Percentiles rank a stretch among this genome's conserved stretches.
These are phyloP conservation scores for Plasmodium berghei DNA, from an alignment of 169 alveolate species.

Conservation along the genomic window DNA sequence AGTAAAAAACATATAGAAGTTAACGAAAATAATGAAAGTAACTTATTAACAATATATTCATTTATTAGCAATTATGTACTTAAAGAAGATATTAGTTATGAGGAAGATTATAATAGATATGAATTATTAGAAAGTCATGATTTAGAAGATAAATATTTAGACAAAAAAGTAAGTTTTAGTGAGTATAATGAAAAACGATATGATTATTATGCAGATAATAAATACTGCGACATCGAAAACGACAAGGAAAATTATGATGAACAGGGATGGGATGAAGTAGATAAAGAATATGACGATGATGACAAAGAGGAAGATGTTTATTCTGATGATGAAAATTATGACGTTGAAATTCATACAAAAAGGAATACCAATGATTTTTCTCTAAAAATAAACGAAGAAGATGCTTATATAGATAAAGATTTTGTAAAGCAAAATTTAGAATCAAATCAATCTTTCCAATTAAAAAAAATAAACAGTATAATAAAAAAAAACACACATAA, in stretches of 20 bases:
- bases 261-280: slow-evolving; percentile 5
- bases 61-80: slow-evolving; percentile 63
- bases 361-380: not conserved
- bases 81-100: slow-evolving; percentile 61
- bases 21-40: slow-evolving; percentile 39
- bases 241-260: slow-evolving; percentile 12
- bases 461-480: not conserved
- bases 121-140: slow-evolving; percentile 58
- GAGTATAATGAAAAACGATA: slow-evolving; percentile 45
- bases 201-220: slow-evolving; percentile 19
- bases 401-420: slow-evolving; percentile 3
- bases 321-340: slow-evolving; percentile 8
- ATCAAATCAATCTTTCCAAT: not conserved
- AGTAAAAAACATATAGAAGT: slow-evolving; percentile 27
- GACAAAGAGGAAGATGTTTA: not conserved
- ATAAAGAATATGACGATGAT: not conserved
- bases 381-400: slow-evolving; percentile 31
- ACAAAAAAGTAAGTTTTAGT: slow-evolving; percentile 38
- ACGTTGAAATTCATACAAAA: not conserved
- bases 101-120: slow-evolving; percentile 60
- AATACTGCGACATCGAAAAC: not conserved
- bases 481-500: slow-evolving; percentile 1
- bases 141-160: slow-evolving; percentile 25
- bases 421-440: not conserved
- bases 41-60: slow-evolving; percentile 53